These are phyloP conservation scores for Lipomyces starkeyi DNA, from an alignment of 805 yeast genomes.

Conservation along the genomic window DNA sequence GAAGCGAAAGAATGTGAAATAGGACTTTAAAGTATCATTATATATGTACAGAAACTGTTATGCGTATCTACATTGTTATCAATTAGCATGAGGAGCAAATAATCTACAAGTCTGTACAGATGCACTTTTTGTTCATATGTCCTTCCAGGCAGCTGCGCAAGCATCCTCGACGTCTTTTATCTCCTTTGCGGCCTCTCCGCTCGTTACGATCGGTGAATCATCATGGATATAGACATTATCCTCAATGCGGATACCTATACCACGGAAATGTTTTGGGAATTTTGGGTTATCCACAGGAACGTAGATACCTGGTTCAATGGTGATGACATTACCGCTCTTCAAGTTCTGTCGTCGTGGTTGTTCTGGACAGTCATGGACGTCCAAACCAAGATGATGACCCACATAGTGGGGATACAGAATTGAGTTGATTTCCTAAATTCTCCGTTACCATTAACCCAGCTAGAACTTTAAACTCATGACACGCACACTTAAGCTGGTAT, in stretches of 20 bases:
- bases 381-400: constrained; percentile 94
- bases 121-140: not conserved
- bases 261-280: constrained; percentile 82
- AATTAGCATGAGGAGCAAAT: not conserved
- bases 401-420: constrained; percentile 88
- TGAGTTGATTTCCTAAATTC: constrained; percentile 22
- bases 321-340: constrained; percentile 77
- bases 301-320: constrained; percentile 96
- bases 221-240: constrained; percentile 87
- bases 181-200: constrained; percentile 87
- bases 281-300: constrained; percentile 68
- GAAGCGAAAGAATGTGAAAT: constrained; percentile 42
- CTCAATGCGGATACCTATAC: constrained; percentile 92
- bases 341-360: constrained; percentile 62
- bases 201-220: constrained; percentile 59
- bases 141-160: constrained; percentile 53
- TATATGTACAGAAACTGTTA: not conserved
- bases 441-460: not conserved
- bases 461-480: not conserved
- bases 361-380: constrained; percentile 71
- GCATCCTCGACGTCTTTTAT: constrained; percentile 81
- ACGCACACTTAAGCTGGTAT: constrained; percentile 1
- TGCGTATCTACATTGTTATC: not conserved
- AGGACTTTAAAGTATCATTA: not conserved
- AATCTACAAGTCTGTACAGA: not conserved